Evolutionary conservation across 78 protist genomes (phyloP).

Genomic region (Planoprotostelium fungivorum): DNA sequence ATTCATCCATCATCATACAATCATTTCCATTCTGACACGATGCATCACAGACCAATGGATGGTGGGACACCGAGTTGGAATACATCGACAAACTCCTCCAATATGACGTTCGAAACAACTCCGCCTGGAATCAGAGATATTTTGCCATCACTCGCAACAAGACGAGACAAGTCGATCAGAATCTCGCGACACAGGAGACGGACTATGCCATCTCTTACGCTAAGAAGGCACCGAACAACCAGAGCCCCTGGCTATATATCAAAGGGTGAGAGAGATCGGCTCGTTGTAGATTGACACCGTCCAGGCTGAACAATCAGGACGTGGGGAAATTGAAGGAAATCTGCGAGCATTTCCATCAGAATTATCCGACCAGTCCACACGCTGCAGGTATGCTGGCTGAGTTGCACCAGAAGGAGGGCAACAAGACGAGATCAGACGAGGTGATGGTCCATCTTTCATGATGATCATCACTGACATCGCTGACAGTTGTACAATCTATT

Average conservation of each 20-base stretch:
- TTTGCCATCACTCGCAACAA: constrained; percentile 38
- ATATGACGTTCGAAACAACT: constrained; percentile 85
- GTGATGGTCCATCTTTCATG: not conserved
- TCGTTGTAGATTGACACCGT: not conserved
- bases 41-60: not conserved
- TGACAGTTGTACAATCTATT: not conserved
- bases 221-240: constrained; percentile 57
- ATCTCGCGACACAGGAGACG: constrained; percentile 13
- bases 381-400: not conserved
- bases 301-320: not conserved
- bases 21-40: not conserved
- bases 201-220: constrained; percentile 13
- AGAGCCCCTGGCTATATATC: constrained; percentile 63
- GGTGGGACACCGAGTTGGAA: constrained; percentile 64
- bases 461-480: not conserved
- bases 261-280: constrained; percentile 27
- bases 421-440: not conserved
- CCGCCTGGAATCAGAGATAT: constrained; percentile 93
- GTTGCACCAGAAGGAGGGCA: not conserved
- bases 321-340: not conserved
- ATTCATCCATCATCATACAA: not conserved
- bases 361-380: not conserved
- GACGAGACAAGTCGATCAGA: not conserved
- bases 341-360: not conserved
- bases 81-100: constrained; percentile 58